Evolutionary conservation across 176 grass and related monocot species (phyloP), one percentile per base, ranked within the genome.

Genomic region (Bromus sterilis): DNA sequence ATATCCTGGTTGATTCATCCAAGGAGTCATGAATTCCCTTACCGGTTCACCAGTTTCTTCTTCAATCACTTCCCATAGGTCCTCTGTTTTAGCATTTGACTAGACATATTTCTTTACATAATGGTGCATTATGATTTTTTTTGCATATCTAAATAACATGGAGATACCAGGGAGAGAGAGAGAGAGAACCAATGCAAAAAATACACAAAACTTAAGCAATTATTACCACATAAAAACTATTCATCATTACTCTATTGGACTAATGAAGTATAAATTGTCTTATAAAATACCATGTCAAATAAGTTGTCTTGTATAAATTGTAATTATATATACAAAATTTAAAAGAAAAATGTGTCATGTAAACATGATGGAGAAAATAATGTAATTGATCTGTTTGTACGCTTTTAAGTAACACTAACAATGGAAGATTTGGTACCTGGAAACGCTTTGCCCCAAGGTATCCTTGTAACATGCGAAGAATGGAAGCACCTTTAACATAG

Each of bases 1-100:
- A 88, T 92, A 97, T 11, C 94, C 94, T 78, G 90, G 62, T 83
- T 92, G 87, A 85, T 97, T 97, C 43, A 87, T 97, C 94, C 94
- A 97, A 28, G 84, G 78, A 61, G 49, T 84, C 94, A 94, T 94
- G 61, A 90, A 71, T 56, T 87, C 78, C 80, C 81, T 94, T 30
- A 94, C 69, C 30, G 89, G 91, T 89, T 97, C 91, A 40, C 91
- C 84, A 48, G 94, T 81, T 68, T 89, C 85, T 63, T 89, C 81
- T 91, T 97, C 91, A 83, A 97, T 79, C 44, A 91, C 94, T 63
- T 75, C 89, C 94, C 94, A 97, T 12, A 97, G 71, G 57, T 97
- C 94, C 71, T 97, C 94, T 15, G 91, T 91, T 86, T 87, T 97
- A 69, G 94, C 94, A 86, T 93, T 97, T 76, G 88, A 85, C 75